Evolutionary conservation across 2,329 filamentous ascomycete species (phyloP).

Genomic region (Trichoderma sp.): DNA sequence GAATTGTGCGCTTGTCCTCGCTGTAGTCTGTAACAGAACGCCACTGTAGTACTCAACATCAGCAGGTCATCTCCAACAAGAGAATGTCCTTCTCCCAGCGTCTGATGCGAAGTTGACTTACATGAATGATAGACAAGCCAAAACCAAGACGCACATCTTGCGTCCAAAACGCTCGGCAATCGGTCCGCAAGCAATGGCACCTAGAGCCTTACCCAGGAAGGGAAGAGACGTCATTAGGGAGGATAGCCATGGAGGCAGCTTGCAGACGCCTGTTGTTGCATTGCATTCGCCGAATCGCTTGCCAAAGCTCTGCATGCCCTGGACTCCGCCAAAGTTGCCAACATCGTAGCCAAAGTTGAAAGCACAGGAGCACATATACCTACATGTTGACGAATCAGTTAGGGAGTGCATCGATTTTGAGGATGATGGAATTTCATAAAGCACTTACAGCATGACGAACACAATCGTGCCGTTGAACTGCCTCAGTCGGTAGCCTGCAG

Average conservation of each 20-base stretch:
- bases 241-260: conserved; percentile 33
- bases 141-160: conserved; percentile 25
- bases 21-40: conserved; percentile 38
- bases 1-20: conserved; percentile 38
- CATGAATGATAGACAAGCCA: conserved; percentile 28
- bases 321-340: conserved; percentile 36
- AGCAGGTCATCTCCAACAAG: background rate
- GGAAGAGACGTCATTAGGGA: conserved; percentile 37
- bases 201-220: conserved; percentile 35
- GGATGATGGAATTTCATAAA: background rate
- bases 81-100: background rate
- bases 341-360: conserved; percentile 39
- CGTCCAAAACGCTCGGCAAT: conserved; percentile 28
- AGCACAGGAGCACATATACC: conserved; percentile 36
- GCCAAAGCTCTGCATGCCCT: conserved; percentile 36
- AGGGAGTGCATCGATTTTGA: background rate
- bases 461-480: conserved; percentile 20
- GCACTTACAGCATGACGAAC: conserved; percentile 23
- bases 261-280: conserved; percentile 24
- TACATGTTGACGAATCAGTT: background rate
- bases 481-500: conserved; percentile 17
- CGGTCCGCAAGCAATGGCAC: conserved; percentile 23
- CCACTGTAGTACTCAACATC: conserved; percentile 32
- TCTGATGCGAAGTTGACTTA: conserved; percentile 13
- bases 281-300: conserved; percentile 35